A percentile compares a stretch with the other conserved stretches of the same genome.
These are phyloP conservation scores for Yarrowia keelungensis DNA, from an alignment of 805 yeast species.

Conservation along the genomic window DNA sequence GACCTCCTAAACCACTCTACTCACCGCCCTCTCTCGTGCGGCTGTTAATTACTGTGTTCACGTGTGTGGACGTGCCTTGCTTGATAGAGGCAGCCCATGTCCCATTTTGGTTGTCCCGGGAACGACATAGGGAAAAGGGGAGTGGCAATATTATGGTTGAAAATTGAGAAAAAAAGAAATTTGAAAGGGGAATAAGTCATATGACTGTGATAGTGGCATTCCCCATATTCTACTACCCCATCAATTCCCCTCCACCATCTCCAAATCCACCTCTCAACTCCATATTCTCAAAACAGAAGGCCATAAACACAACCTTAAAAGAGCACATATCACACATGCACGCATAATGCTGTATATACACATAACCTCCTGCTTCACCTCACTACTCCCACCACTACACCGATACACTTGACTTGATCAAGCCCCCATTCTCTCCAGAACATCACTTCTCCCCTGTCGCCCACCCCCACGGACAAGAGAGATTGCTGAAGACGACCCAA, in stretches of 20 bases:
- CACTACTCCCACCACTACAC: background rate
- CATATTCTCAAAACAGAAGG: conserved; percentile 1
- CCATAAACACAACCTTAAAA: conserved; percentile 8
- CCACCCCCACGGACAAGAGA: background rate
- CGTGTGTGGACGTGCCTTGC: conserved; percentile 31
- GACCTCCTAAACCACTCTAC: no score
- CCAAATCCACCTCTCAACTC: background rate
- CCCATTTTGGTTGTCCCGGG: background rate
- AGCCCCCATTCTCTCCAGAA: no score
- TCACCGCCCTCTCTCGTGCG: background rate
- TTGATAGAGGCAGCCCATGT: background rate
- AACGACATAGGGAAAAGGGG: background rate
- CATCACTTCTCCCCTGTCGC: background rate
- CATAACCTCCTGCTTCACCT: background rate
- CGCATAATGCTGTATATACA: conserved; percentile 9
- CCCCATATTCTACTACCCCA: no score
- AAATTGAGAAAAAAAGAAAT: no score
- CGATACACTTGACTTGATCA: no score
- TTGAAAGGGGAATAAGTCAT: no score
- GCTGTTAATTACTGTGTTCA: conserved; percentile 4
- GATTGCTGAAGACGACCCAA: conserved; percentile 1
- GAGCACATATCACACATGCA: background rate
- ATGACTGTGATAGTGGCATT: no score
- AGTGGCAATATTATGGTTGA: no score
- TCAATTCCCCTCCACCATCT: no score